phyloP scores from a whole-genome alignment of 2,329 filamentous ascomycete genomes.

The Epichloe sibirici region DNA sequence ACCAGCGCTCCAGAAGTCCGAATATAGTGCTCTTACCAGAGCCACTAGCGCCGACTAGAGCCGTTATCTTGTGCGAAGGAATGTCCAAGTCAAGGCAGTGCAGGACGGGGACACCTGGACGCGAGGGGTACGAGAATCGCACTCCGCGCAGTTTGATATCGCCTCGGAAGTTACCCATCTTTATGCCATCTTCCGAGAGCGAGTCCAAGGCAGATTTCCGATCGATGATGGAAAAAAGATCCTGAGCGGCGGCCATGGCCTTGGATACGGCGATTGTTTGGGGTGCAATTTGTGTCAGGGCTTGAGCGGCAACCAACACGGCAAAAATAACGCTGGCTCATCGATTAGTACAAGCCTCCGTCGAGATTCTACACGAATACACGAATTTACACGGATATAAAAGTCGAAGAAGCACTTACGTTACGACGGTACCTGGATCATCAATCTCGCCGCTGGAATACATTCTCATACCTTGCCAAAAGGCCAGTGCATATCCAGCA shows the following conservation, averaged over 20 bases:
- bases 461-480: slow-evolving; percentile 40
- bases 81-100: slow-evolving; percentile 29
- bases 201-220: slow-evolving; percentile 31
- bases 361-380: slow-evolving; percentile 19
- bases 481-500: slow-evolving; percentile 34
- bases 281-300: slow-evolving; percentile 33
- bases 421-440: slow-evolving; percentile 32
- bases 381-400: slow-evolving; percentile 14
- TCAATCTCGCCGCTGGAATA: slow-evolving; percentile 30
- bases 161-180: slow-evolving; percentile 19
- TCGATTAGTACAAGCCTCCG: not conserved
- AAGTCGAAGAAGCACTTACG: slow-evolving; percentile 18
- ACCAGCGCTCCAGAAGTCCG: slow-evolving; percentile 47
- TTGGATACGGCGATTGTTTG: slow-evolving; percentile 33
- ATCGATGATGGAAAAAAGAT: slow-evolving; percentile 36
- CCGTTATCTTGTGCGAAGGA: slow-evolving; percentile 35
- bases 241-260: slow-evolving; percentile 32
- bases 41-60: slow-evolving; percentile 45
- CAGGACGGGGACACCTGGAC: slow-evolving; percentile 36
- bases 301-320: slow-evolving; percentile 32
- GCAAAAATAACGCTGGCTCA: slow-evolving; percentile 31
- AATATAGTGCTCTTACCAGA: slow-evolving; percentile 48
- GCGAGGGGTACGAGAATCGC: slow-evolving; percentile 44
- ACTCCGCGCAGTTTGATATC: slow-evolving; percentile 37
- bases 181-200: slow-evolving; percentile 23